Evolutionary conservation across 306 rosid species (phyloP).

Genomic region (Pueraria montana): DNA sequence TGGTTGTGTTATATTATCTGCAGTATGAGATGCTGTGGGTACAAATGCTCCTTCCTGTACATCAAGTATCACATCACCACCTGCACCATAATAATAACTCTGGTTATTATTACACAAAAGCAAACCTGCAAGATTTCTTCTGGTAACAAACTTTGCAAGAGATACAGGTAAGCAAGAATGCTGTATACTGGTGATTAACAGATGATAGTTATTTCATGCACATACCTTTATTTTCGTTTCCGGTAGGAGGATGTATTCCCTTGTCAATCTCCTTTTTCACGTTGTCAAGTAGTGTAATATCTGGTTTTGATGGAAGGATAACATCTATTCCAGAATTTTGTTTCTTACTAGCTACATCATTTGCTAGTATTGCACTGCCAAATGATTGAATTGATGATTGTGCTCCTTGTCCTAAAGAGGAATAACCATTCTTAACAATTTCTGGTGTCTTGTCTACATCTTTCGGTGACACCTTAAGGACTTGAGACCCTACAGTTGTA

Average conservation of each 20-base stretch:
- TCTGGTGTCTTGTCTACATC: slow-evolving; percentile 37
- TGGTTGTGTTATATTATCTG: slow-evolving; percentile 31
- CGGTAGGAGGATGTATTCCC: background rate
- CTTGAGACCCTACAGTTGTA: slow-evolving; percentile 21
- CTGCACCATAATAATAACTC: slow-evolving; percentile 41
- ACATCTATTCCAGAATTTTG: slow-evolving; percentile 36
- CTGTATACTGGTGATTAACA: slow-evolving; percentile 21
- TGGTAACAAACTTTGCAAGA: background rate
- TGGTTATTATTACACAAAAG: slow-evolving; percentile 7
- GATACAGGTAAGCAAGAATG: slow-evolving; percentile 1
- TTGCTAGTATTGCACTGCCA: slow-evolving; percentile 40
- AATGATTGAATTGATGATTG: slow-evolving; percentile 37
- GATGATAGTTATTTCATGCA: slow-evolving; percentile 32
- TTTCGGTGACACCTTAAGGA: slow-evolving; percentile 20
- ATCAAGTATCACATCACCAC: slow-evolving; percentile 45
- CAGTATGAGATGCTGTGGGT: slow-evolving; percentile 24
- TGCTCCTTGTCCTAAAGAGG: slow-evolving; percentile 37
- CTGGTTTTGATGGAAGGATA: slow-evolving; percentile 31
- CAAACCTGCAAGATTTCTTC: slow-evolving; percentile 17
- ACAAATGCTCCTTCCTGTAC: slow-evolving; percentile 35
- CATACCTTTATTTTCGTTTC: slow-evolving; percentile 45
- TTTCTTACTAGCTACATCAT: slow-evolving; percentile 27
- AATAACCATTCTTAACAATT: slow-evolving; percentile 28
- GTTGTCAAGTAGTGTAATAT: slow-evolving; percentile 31
- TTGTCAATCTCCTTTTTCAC: slow-evolving; percentile 1